Conservation (phyloP, 2,329 filamentous ascomycete genomes). For the Ascosphaera aggregata region DNA sequence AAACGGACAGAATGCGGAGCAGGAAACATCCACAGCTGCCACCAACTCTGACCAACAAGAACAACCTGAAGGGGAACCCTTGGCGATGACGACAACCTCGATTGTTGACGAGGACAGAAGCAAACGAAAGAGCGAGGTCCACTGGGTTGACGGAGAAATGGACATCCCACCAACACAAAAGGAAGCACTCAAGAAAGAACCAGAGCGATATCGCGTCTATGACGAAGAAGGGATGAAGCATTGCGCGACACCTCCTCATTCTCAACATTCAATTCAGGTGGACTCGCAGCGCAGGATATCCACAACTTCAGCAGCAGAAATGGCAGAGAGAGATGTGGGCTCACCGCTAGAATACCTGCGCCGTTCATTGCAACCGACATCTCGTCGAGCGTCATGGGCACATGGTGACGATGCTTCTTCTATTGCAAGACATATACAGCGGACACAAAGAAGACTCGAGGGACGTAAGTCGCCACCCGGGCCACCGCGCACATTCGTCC, state of each 20-base stretch:
- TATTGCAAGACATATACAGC: slow-evolving; percentile 1
- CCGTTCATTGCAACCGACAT: neutral
- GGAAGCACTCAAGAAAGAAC: neutral
- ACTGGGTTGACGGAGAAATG: neutral
- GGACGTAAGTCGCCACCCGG: neutral
- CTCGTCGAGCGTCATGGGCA: neutral
- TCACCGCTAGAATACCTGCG: slow-evolving; percentile 1
- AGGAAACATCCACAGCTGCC: neutral
- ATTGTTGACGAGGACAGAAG: neutral
- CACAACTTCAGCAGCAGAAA: neutral
- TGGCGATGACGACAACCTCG: neutral
- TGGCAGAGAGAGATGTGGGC: neutral
- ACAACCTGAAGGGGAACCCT: too few relatives aligned
- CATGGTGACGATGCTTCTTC: neutral
- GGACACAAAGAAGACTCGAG: neutral
- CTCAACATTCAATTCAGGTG: neutral
- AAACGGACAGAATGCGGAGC: neutral
- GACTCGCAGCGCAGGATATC: neutral
- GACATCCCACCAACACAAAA: neutral
- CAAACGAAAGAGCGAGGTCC: neutral
- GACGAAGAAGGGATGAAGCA: neutral
- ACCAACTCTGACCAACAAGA: neutral
- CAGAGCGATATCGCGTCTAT: neutral
- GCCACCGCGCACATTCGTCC: neutral
- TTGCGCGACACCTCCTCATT: too few relatives aligned